Base-by-base conservation (phyloP, 2,329 filamentous ascomycete genomes). In the Cladosporium colombiae region DNA sequence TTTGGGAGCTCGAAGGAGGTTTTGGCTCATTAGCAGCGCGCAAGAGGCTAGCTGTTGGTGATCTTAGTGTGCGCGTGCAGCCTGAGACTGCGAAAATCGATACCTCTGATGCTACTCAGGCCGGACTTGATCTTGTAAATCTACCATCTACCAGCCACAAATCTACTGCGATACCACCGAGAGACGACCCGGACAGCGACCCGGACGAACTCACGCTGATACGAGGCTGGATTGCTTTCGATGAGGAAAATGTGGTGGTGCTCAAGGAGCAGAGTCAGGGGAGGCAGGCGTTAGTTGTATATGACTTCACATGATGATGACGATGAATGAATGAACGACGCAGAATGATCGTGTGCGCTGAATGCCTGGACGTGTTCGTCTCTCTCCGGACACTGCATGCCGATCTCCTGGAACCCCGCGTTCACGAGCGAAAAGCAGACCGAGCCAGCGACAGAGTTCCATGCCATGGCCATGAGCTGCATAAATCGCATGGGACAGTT, bases 171-270 rank as follows among this genome's bases (percentile, higher is more conserved):
- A n/a, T 13, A 10, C 27, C 16, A 21, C 21, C 27, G 14, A 35
- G 8, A 23, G n/a, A 56, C 44, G 60, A 31, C 23, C 2, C 25
- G 5, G 49, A 55, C 14, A 35, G 5, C 16, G 60, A 63, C 14
- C n/a, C 49, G 13, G 60, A 63, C 10, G 74, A 75, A 55, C 69
- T 80, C 16, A 77, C 79, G 5, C 75, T 83, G 5, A 83, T 80
- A 46, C 78, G 82, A 67, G 83, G 84, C 61, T 94, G 90, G 86
- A 88, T 97, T 10, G 92, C 91, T 0, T 97, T 97, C 73, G 92
- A 97, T 73, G 92, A 96, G 52, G 91, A 96, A 77, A 92, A 92
- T 80, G 91, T 97, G n/a, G 89, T 96, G 68, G 87, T 97, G 50
- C 81, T 96, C 60, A 89, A 91, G 69, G 91, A 94, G 78, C 85